Evolutionary conservation across 495 filamentous ascomycete genomes (phyloP), one percentile per base, ranked within the genome.

Genomic region (Penicillium alfredii): DNA sequence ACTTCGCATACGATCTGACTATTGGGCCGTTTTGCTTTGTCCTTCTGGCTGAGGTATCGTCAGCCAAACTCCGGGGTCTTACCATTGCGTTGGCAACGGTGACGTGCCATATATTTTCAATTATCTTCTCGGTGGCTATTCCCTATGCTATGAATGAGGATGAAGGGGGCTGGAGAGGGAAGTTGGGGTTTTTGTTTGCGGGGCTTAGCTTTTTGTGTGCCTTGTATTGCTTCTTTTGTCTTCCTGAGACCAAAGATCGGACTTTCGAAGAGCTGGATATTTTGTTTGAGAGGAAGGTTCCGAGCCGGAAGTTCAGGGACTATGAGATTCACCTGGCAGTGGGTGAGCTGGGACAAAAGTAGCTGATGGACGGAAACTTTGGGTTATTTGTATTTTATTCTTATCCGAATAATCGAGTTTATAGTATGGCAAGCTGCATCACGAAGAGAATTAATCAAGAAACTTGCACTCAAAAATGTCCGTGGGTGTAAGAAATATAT

Each of bases 141-240:
- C 78, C 78, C 3, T 84, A 84, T 45, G 71, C 79, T 54, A 74
- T 84, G 51, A 81, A 82, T 36, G 72, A 74, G 0, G 72, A 78
- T 34, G 55, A 78, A 32, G 78, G 65, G 0, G 69, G 83, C 45
- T 64, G 78, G 63, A 60, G 72, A 25, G 80, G 80, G 4, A 84
- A 86, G 45, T 58, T 80, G 4, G 81, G 78, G 0, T 84, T 84
- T 47, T 69, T 84, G 44, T 84, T 80, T 40, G 73, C 74, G 5
- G 80, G 76, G 0, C 48, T 78, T 4, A 68, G 68, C 8, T 15
- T 53, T 0, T 30, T 68, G 1, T 63, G 58, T 15, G 36, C 59
- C 1, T 24, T 71, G 1, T 73, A 65, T 53, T 60, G 66, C 12
- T 82, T 66, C 32, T 75, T 73, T 38, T 61, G 73, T 12, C 53